Conservation (phyloP, 75 land plant species). For the Selaginella moellendorffii region DNA sequence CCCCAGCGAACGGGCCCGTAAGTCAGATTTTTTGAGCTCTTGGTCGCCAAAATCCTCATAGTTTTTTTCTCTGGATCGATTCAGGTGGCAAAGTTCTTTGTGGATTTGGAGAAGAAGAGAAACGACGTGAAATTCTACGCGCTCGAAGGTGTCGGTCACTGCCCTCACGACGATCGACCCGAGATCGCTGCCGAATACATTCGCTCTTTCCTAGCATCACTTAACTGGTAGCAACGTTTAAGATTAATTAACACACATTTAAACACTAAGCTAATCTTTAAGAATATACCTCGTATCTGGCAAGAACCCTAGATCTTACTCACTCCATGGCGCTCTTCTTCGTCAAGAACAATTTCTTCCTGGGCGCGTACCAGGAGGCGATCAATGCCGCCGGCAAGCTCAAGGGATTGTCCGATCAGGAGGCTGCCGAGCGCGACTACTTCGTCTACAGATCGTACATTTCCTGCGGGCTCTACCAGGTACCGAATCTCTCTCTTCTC, state of each 20-base stretch:
- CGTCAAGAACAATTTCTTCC: conserved; percentile 72
- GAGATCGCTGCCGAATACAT: conserved; percentile 27
- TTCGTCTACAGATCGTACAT: conserved; percentile 91
- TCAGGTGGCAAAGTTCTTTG: conserved; percentile 18
- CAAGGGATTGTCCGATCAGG: conserved; percentile 61
- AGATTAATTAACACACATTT: too few species aligned
- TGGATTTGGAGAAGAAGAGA: conserved; percentile 11
- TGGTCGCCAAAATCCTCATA: conserved; percentile 22
- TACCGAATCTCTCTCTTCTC: conserved; percentile 7
- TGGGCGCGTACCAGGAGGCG: conserved; percentile 89
- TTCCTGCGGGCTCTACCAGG: conserved; percentile 79
- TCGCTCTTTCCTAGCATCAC: background rate
- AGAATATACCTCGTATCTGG: too few species aligned
- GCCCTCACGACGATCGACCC: conserved; percentile 92
- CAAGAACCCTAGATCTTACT: background rate
- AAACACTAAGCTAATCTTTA: too few species aligned
- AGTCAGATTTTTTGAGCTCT: conserved; percentile 51
- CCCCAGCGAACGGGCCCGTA: conserved; percentile 81
- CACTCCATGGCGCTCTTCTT: conserved; percentile 56
- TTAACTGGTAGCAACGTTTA: too few species aligned
- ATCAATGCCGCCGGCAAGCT: conserved; percentile 73
- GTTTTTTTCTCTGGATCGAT: too few species aligned
- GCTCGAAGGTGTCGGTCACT: conserved; percentile 68
- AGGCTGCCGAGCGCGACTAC: conserved; percentile 61
- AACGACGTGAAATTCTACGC: conserved; percentile 32